phyloP scores from a whole-genome alignment of 1,284 basidiomycete genomes.

The Heterobasidion parviporum region DNA sequence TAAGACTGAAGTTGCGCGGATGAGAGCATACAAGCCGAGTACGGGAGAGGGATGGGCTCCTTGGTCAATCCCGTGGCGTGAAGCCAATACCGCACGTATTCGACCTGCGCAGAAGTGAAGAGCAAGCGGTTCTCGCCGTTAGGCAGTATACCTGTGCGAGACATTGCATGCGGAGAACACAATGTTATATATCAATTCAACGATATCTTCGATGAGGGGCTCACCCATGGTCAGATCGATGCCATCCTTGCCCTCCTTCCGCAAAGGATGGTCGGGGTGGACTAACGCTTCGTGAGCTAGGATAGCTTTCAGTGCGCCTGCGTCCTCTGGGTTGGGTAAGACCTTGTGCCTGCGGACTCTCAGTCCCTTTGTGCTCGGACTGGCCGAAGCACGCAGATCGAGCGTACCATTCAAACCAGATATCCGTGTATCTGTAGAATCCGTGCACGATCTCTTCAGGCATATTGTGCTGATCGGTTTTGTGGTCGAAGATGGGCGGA shows the following conservation, averaged over 20 bases:
- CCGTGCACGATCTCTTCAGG: slow-evolving; percentile 25
- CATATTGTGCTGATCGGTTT: slow-evolving; percentile 31
- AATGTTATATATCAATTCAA: slow-evolving; percentile 1
- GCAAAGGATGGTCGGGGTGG: slow-evolving; percentile 67
- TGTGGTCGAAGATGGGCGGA: slow-evolving; percentile 4
- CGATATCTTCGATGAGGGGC: slow-evolving; percentile 5
- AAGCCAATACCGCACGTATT: slow-evolving; percentile 82
- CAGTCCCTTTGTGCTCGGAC: slow-evolving; percentile 2
- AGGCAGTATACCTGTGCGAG: slow-evolving; percentile 40
- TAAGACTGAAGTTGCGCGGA: slow-evolving; percentile 43
- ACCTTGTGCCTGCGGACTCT: slow-evolving; percentile 30
- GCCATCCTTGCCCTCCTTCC: slow-evolving; percentile 50
- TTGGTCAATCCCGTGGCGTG: slow-evolving; percentile 65
- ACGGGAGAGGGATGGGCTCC: slow-evolving; percentile 57
- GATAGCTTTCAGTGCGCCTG: slow-evolving; percentile 59
- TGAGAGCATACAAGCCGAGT: slow-evolving; percentile 62
- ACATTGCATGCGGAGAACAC: background rate
- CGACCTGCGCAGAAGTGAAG: slow-evolving; percentile 76
- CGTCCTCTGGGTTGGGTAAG: slow-evolving; percentile 39
- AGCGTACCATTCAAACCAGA: slow-evolving; percentile 63
- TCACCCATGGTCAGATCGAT: slow-evolving; percentile 67
- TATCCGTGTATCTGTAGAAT: slow-evolving; percentile 74
- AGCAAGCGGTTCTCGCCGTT: slow-evolving; percentile 64
- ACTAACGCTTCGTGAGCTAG: slow-evolving; percentile 59
- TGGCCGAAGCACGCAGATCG: background rate